These are phyloP conservation scores for Aureobasidium leucospermi DNA, from an alignment of 2,329 filamentous ascomycete species.

Conservation along the genomic window DNA sequence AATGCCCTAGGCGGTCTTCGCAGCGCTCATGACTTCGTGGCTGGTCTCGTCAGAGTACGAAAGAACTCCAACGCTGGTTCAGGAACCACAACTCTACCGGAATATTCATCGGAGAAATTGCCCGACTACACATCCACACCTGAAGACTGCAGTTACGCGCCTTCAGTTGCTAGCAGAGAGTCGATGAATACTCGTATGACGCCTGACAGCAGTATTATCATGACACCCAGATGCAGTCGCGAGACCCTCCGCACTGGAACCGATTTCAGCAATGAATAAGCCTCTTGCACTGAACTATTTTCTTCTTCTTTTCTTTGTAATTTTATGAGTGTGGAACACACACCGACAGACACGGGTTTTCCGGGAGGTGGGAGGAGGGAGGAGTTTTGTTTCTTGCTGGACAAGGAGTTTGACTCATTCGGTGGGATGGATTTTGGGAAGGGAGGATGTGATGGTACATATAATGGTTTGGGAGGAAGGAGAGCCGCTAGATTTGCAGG, in stretches of 20 bases:
- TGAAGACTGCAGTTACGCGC: slow-evolving; percentile 22
- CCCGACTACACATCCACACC: slow-evolving; percentile 39
- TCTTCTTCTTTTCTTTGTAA: background rate
- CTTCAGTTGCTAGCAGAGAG: slow-evolving; percentile 23
- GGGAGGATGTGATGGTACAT: background rate
- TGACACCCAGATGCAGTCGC: slow-evolving; percentile 33
- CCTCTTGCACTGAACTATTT: background rate
- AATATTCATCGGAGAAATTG: slow-evolving; percentile 32
- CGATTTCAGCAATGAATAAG: background rate
- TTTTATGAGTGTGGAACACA: background rate
- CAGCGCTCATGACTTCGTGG: slow-evolving; percentile 46
- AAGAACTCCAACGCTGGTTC: slow-evolving; percentile 22
- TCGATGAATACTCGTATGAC: slow-evolving; percentile 24
- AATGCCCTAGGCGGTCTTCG: slow-evolving; percentile 45
- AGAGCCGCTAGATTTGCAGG: background rate
- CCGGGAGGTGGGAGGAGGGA: background rate
- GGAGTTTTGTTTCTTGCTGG: slow-evolving; percentile 9
- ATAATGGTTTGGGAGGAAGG: background rate
- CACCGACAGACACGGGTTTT: background rate
- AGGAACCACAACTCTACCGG: slow-evolving; percentile 27
- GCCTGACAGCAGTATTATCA: slow-evolving; percentile 36
- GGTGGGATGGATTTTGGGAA: background rate
- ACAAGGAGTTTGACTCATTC: background rate
- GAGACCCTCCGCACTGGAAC: slow-evolving; percentile 29
- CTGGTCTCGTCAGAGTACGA: slow-evolving; percentile 24